Percentiles rank a stretch among this genome's conserved stretches.
Evolutionary conservation across 2,329 filamentous ascomycete species (phyloP).

Genomic region (Escovopsis weberi): DNA sequence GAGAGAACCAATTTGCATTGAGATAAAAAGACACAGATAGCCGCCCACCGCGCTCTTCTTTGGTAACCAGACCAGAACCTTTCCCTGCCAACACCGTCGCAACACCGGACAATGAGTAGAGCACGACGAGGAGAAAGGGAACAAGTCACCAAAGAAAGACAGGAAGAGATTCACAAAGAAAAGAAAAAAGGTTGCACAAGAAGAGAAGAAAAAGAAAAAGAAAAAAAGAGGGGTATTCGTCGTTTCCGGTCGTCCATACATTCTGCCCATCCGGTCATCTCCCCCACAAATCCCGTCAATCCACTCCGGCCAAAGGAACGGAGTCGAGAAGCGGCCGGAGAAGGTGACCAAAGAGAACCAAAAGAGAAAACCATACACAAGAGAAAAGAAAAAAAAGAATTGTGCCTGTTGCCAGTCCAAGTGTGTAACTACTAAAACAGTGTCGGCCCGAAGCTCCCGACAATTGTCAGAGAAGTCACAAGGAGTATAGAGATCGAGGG

Average conservation of each 20-base stretch:
- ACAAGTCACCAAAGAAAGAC: not conserved
- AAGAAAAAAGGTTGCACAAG: slow-evolving; percentile 13
- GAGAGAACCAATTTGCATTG: too few species aligned
- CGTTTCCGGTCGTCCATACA: slow-evolving; percentile 29
- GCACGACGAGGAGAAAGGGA: not conserved
- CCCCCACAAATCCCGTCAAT: slow-evolving; percentile 7
- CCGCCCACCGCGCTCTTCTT: slow-evolving; percentile 3
- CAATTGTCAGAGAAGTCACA: not conserved
- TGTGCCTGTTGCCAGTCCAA: slow-evolving; percentile 25
- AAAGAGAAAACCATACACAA: slow-evolving; percentile 6
- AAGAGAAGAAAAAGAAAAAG: slow-evolving; percentile 10
- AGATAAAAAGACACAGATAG: not conserved
- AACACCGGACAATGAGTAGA: slow-evolving; percentile 3
- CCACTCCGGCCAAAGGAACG: too few species aligned
- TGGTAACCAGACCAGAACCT: slow-evolving; percentile 12
- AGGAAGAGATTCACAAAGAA: slow-evolving; percentile 2
- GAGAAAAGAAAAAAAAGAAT: slow-evolving; percentile 8
- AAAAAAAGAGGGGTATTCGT: slow-evolving; percentile 27
- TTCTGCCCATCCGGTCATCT: slow-evolving; percentile 24
- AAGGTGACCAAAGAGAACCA: too few species aligned
- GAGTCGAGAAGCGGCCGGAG: too few species aligned
- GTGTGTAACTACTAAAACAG: slow-evolving; percentile 3
- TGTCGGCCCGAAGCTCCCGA: not conserved
- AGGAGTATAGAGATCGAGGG: not conserved
- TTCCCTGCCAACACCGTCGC: slow-evolving; percentile 1